Evolutionary conservation across 768 basidiomycete genomes (phyloP).

Genomic region (Lentinula lateritia): DNA sequence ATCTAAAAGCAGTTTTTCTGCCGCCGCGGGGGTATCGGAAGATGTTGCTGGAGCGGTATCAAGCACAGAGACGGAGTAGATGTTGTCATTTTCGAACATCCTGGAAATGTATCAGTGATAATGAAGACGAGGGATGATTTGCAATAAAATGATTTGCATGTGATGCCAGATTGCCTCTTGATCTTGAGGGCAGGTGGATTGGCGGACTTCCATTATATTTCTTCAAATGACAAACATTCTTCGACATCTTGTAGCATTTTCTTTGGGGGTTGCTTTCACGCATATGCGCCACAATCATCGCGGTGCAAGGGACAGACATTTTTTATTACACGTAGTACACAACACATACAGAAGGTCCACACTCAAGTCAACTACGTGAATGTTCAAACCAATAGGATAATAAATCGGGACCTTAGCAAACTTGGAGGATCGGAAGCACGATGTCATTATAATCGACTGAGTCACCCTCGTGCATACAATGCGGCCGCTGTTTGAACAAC

Average conservation of each 20-base stretch:
- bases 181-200: not conserved
- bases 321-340: too few relatives aligned
- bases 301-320: not conserved
- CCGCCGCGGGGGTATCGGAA: constrained; percentile 74
- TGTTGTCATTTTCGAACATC: constrained; percentile 68
- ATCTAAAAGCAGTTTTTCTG: constrained; percentile 74
- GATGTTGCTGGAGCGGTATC: constrained; percentile 48
- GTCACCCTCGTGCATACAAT: not conserved
- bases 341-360: too few relatives aligned
- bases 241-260: not conserved
- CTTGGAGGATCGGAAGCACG: not conserved
- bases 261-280: not conserved
- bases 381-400: too few relatives aligned
- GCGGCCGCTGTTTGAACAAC: not conserved
- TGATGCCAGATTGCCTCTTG: not conserved
- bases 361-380: too few relatives aligned
- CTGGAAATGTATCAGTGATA: constrained; percentile 21
- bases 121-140: not conserved
- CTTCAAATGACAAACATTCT: not conserved
- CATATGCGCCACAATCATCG: not conserved
- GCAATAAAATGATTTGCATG: too few relatives aligned
- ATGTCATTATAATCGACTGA: not conserved
- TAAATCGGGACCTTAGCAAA: not conserved
- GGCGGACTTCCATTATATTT: not conserved
- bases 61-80: constrained; percentile 79